phyloP scores from a whole-genome alignment of 2,329 filamentous ascomycete genomes.

The Clarireedia homoeocarpa region DNA sequence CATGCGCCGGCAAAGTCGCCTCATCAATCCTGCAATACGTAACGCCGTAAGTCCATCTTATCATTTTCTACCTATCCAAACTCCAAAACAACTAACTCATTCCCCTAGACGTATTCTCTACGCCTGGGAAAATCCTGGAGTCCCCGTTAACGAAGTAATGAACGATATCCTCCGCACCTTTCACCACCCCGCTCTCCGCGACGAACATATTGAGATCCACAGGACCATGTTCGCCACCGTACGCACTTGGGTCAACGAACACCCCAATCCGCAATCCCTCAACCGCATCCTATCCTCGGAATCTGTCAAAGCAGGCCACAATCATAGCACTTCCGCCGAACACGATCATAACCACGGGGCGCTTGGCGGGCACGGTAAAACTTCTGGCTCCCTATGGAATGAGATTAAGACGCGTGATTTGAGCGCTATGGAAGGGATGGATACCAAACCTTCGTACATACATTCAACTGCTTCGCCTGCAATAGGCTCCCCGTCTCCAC shows the following conservation, averaged over 20 bases:
- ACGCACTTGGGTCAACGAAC: slow-evolving; percentile 67
- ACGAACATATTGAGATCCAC: slow-evolving; percentile 71
- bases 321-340: slow-evolving; percentile 50
- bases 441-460: slow-evolving; percentile 31
- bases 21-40: slow-evolving; percentile 76
- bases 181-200: slow-evolving; percentile 80
- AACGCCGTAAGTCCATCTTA: slow-evolving; percentile 58
- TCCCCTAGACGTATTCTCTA: slow-evolving; percentile 63
- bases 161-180: slow-evolving; percentile 76
- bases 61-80: slow-evolving; percentile 18
- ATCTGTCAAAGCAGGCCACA: slow-evolving; percentile 74
- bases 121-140: slow-evolving; percentile 82
- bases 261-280: slow-evolving; percentile 58
- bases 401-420: slow-evolving; percentile 54
- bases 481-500: slow-evolving; percentile 20
- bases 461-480: slow-evolving; percentile 13
- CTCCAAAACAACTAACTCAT: not conserved
- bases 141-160: slow-evolving; percentile 76
- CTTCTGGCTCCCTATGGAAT: slow-evolving; percentile 51
- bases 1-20: slow-evolving; percentile 67
- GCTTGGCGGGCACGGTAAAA: slow-evolving; percentile 44
- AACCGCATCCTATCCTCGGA: slow-evolving; percentile 73
- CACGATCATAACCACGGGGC: slow-evolving; percentile 27
- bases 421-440: slow-evolving; percentile 44
- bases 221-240: slow-evolving; percentile 84